Base-by-base conservation (phyloP, 495 filamentous ascomycete genomes). In the Neurospora sp. region DNA sequence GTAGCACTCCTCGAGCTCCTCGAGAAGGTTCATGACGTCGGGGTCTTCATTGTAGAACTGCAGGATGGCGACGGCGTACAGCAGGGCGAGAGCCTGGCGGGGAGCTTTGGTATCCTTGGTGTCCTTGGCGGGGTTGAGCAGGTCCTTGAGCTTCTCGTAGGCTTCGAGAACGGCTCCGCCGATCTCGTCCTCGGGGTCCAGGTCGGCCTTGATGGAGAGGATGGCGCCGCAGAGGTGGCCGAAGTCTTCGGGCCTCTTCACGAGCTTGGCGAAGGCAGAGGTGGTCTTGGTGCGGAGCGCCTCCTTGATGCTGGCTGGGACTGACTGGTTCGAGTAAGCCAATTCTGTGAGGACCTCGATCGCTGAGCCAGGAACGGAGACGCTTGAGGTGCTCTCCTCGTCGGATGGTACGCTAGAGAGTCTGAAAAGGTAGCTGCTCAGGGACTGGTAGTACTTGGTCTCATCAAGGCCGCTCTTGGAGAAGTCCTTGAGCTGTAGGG, bases 31-130 rank as follows among this genome's bases (percentile, higher is more conserved):
- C 20, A 82, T 85, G 7, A 94, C 92, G 76, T 98, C 96, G 0
- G 91, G 86, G 72, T 96, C 93, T 23, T 92, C 92, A 77, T 93
- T 92, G 82, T 96, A 95, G n/a, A 97, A 86, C 78, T 97, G 93
- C 39, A 98, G 81, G 69, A 98, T 88, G 2, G 91, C 90, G 72
- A 97, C 86, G n/a, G 92, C 92, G 80, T 96, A 94, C 9, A 98
- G 85, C 9, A 98, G 85, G 59, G 90, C 90, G 74, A 97, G 91
- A 0, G 92, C 92, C 46, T 89, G 83, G 5, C 82, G 81, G 74
- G 83, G 77, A 0, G 66, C 82, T 39, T 81, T 78, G 70, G 82
- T 79, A 31, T 62, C 76, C 7, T 81, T 74, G 20, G 82, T 76
- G 72, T 83, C 79, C n/a, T 84, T 79, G 70, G 85, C 82, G 76